phyloP scores from a whole-genome alignment of 805 yeast species.

The Metschnikowia drakensbergensis region DNA sequence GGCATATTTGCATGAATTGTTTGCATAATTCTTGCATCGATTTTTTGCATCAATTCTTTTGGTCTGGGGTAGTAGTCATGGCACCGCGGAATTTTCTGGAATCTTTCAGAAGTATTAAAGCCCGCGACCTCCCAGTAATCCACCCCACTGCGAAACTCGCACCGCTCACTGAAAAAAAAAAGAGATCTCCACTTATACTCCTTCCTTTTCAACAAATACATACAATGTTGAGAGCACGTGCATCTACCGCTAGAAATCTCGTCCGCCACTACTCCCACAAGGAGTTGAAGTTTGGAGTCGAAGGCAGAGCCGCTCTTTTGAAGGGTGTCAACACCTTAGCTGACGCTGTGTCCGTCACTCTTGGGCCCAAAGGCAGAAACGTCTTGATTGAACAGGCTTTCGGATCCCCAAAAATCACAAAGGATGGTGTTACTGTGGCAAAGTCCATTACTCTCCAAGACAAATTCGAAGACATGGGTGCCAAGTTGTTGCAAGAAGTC shows the following conservation, averaged over 20 bases:
- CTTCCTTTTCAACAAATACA: neutral
- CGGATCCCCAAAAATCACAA: slow-evolving; percentile 97
- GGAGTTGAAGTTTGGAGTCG: slow-evolving; percentile 94
- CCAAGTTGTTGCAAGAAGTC: slow-evolving; percentile 91
- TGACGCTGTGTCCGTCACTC: slow-evolving; percentile 92
- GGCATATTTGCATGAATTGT: too few relatives aligned
- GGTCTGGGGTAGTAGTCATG: neutral
- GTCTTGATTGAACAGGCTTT: slow-evolving; percentile 95
- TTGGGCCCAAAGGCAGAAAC: slow-evolving; percentile 98
- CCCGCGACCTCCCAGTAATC: slow-evolving; percentile 8
- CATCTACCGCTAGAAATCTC: slow-evolving; percentile 38
- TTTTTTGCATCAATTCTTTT: too few relatives aligned
- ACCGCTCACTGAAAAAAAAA: neutral
- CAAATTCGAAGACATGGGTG: slow-evolving; percentile 95
- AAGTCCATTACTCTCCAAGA: slow-evolving; percentile 75
- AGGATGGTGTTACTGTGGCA: slow-evolving; percentile 98
- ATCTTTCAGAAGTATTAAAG: slow-evolving; percentile 13
- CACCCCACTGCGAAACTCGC: slow-evolving; percentile 3
- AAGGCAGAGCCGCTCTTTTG: slow-evolving; percentile 90
- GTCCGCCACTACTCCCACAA: slow-evolving; percentile 67
- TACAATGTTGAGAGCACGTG: slow-evolving; percentile 49
- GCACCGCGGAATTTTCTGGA: slow-evolving; percentile 17
- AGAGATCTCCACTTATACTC: slow-evolving; percentile 1
- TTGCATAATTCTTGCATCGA: too few relatives aligned
- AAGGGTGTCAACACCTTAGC: slow-evolving; percentile 94